phyloP scores from a whole-genome alignment of 495 filamentous ascomycete genomes.

The Xylaria acuta region DNA sequence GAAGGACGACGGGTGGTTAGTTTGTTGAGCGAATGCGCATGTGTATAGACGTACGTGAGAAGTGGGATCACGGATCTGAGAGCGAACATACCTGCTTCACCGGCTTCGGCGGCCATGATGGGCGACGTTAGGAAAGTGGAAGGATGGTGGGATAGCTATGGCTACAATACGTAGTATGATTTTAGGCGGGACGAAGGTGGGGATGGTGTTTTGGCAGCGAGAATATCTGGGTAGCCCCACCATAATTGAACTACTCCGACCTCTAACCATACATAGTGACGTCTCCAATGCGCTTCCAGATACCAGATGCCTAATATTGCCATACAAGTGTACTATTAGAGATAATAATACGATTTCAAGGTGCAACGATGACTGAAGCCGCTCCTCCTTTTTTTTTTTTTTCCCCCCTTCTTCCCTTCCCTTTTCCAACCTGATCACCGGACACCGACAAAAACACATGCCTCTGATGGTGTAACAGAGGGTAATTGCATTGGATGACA shows the following conservation, averaged over 20 bases:
- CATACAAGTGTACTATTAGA: background rate
- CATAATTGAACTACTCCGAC: background rate
- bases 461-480: background rate
- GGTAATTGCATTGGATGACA: background rate
- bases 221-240: background rate
- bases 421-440: background rate
- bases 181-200: background rate
- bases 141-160: background rate
- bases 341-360: background rate
- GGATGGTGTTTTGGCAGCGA: background rate
- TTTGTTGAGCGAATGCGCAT: background rate
- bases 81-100: conserved; percentile 23
- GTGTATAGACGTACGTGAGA: background rate
- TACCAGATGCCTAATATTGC: background rate
- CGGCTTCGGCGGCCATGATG: conserved; percentile 23
- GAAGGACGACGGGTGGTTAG: background rate
- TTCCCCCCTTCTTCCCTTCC: background rate
- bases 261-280: background rate
- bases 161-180: background rate
- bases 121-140: background rate
- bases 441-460: background rate
- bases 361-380: background rate
- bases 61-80: background rate
- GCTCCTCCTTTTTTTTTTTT: background rate
- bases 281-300: background rate